Base-by-base conservation (phyloP, 352 stramenopile species). In the Phytophthora capsici region DNA sequence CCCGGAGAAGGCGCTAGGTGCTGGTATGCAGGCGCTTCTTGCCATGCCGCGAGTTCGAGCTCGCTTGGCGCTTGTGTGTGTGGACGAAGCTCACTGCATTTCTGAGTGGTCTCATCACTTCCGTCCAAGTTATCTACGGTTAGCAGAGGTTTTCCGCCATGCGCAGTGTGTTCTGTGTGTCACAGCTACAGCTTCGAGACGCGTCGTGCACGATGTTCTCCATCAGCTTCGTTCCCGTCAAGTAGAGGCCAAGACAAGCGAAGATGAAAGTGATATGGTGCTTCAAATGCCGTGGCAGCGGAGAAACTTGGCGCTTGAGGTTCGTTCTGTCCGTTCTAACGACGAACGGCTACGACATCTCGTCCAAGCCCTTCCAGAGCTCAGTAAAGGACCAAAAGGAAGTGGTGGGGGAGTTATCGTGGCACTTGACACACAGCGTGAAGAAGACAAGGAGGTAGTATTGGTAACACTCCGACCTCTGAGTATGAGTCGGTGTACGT, bases 71-170 rank as follows among this genome's bases (percentile, higher is more conserved):
- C 82, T 98, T 14, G 86, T 98, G 1, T 97, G 89, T 46, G 86
- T 99, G 13, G 96, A 99, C 58, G 96, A 99, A 82, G 94, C 93
- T 4, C 96, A 98, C 66, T 98, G 95, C 65, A 79, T 98, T 26
- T 97, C 89, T 9, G 90, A 98, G 64, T 99, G 96, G 96, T 97
- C 87, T 3, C 93, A 98, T 58, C 94, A 98, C 77, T 99, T 99
- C 57, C 84, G 96, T 1, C 93, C 94, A 32, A 90, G 83, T 46
- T 95, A 92, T 57, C 52, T 95, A 48, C 80, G 85, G 0, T 59
- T 95, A 2, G 67, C 75, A 17, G 57, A 71, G 20, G 41, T 94
- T 2, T 90, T 94, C 48, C 72, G 63, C 8, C 71, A 83, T 57
- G 85, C 85, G 3, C 63, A 86, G 36, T 85, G 82, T 19, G 85